phyloP scores from a whole-genome alignment of 192 early-diverging fungal species.

The Funneliformis mosseae region DNA sequence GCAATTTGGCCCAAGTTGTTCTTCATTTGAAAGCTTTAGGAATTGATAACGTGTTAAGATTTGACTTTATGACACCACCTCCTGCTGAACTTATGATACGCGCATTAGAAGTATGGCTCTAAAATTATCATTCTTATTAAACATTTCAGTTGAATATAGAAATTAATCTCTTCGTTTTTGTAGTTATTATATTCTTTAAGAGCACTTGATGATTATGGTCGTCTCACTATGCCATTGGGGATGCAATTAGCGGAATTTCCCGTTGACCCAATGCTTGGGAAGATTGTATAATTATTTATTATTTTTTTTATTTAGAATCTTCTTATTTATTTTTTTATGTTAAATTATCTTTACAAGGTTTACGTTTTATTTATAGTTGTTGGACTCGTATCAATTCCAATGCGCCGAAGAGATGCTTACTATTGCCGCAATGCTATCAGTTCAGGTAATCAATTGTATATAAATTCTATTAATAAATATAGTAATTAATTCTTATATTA shows the following conservation, averaged over 20 bases:
- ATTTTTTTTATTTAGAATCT: not conserved
- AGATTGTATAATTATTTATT: conserved; percentile 47
- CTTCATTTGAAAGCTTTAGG: conserved; percentile 81
- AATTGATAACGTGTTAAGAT: conserved; percentile 77
- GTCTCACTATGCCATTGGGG: conserved; percentile 72
- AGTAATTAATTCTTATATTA: not conserved
- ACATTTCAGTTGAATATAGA: not conserved
- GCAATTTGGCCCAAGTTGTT: conserved; percentile 67
- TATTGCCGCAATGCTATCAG: conserved; percentile 78
- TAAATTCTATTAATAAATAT: not conserved
- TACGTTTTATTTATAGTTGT: conserved; percentile 38
- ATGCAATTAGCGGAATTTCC: conserved; percentile 75
- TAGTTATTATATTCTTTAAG: conserved; percentile 73
- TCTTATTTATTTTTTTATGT: conserved; percentile 19
- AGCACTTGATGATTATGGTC: conserved; percentile 69
- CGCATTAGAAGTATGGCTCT: conserved; percentile 57
- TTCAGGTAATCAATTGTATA: conserved; percentile 52
- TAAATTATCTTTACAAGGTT: not conserved
- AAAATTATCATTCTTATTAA: not conserved
- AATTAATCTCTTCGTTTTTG: not conserved
- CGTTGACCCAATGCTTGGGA: conserved; percentile 69
- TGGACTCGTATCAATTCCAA: conserved; percentile 61
- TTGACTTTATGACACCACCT: conserved; percentile 78
- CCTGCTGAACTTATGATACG: conserved; percentile 70
- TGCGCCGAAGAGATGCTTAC: conserved; percentile 78